Conservation (phyloP, 1,139 yeast genomes). For the Magnusiomyces paraingens region DNA sequence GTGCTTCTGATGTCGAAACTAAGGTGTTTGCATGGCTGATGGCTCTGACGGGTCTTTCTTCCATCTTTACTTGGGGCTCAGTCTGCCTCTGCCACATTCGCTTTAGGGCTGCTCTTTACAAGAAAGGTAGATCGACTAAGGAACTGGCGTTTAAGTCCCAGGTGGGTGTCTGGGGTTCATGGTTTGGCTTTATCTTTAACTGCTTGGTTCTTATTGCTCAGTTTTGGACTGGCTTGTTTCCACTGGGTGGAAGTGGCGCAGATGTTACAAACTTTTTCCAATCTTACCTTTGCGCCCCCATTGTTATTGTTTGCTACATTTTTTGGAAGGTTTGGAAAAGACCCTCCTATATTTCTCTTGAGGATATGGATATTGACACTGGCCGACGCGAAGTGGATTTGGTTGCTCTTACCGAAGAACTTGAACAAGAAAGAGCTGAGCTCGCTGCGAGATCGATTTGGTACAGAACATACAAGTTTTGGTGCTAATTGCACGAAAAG, state of each 20-base stretch:
- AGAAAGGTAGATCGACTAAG: slow-evolving; percentile 54
- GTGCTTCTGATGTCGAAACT: slow-evolving; percentile 59
- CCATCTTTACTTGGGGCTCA: slow-evolving; percentile 79
- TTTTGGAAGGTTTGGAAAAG: slow-evolving; percentile 46
- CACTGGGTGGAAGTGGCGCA: slow-evolving; percentile 43
- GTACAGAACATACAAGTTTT: slow-evolving; percentile 39
- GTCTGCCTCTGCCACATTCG: slow-evolving; percentile 71
- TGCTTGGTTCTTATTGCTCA: slow-evolving; percentile 66
- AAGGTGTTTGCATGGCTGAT: slow-evolving; percentile 73
- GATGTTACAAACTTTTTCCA: slow-evolving; percentile 47
- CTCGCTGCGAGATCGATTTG: slow-evolving; percentile 33
- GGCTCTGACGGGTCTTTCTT: slow-evolving; percentile 77
- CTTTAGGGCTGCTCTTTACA: slow-evolving; percentile 66
- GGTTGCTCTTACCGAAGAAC: slow-evolving; percentile 46
- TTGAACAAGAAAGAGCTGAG: slow-evolving; percentile 42
- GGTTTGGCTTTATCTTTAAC: slow-evolving; percentile 55
- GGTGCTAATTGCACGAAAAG: slow-evolving; percentile 37
- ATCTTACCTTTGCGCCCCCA: slow-evolving; percentile 49
- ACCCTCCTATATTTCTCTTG: slow-evolving; percentile 40
- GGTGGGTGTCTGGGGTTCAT: slow-evolving; percentile 66
- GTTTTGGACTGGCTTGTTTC: slow-evolving; percentile 74
- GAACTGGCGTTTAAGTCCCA: slow-evolving; percentile 68
- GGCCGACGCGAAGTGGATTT: slow-evolving; percentile 53
- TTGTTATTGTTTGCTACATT: slow-evolving; percentile 44
- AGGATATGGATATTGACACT: slow-evolving; percentile 50